A percentile compares a stretch with the other conserved stretches of the same genome.
Conservation (phyloP, 2,329 filamentous ascomycete species). For the Macrophomina tecta region DNA sequence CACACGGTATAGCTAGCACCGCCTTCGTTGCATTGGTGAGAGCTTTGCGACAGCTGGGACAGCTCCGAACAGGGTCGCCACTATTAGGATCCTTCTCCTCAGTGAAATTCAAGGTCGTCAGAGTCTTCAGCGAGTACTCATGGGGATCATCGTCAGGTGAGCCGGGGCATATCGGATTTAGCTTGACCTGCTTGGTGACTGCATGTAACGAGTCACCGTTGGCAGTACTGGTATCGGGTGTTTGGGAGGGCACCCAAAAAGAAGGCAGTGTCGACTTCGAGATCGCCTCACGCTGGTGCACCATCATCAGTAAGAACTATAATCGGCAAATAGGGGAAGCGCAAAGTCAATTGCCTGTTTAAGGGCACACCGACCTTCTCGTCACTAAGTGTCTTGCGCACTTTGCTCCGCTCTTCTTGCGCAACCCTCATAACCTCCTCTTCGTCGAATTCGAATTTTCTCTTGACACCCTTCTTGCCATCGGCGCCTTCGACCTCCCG, state of each 20-base stretch:
- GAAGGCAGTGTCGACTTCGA: conserved; percentile 67
- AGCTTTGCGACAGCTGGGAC: conserved; percentile 83
- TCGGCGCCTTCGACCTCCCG: conserved; percentile 43
- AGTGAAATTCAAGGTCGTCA: conserved; percentile 78
- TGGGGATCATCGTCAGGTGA: conserved; percentile 72
- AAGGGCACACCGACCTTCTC: conserved; percentile 63
- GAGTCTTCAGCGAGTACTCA: conserved; percentile 75
- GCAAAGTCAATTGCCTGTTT: neutral
- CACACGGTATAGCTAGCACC: conserved; percentile 83
- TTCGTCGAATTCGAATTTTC: conserved; percentile 82
- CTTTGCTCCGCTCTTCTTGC: conserved; percentile 70
- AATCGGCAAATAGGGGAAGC: conserved; percentile 1
- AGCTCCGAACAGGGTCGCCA: conserved; percentile 61
- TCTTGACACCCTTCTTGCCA: conserved; percentile 60
- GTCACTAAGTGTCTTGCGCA: conserved; percentile 71
- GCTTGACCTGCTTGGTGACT: conserved; percentile 66
- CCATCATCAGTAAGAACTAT: neutral
- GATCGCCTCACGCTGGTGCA: conserved; percentile 7
- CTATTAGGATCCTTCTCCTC: conserved; percentile 67
- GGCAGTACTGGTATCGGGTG: conserved; percentile 61
- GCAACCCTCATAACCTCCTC: conserved; percentile 76
- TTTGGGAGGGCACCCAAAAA: conserved; percentile 91
- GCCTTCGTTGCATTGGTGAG: conserved; percentile 84
- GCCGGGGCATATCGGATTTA: conserved; percentile 76
- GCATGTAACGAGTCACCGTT: conserved; percentile 53